Evolutionary conservation across 2,329 filamentous ascomycete genomes (phyloP).

Genomic region (Pyrenophora tritici-repentis): DNA sequence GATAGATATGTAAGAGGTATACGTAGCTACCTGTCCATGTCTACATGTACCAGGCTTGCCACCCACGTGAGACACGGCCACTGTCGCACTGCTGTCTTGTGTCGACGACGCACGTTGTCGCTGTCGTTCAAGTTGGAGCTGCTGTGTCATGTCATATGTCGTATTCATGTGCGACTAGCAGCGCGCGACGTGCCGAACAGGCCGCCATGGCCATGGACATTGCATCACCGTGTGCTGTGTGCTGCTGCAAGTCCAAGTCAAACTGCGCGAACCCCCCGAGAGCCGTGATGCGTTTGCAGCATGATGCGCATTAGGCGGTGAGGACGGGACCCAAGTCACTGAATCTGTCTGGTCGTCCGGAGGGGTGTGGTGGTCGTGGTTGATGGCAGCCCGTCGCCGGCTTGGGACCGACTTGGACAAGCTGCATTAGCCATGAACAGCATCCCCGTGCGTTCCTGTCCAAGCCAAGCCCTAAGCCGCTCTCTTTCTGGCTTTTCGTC

Average conservation of each 20-base stretch:
- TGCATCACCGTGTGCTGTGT: conserved; percentile 28
- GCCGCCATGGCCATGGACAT: conserved; percentile 24
- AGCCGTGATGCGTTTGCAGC: conserved; percentile 22
- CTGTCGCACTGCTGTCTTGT: conserved; percentile 39
- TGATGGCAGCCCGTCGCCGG: conserved; percentile 29
- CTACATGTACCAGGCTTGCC: no score
- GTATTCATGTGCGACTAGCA: conserved; percentile 9
- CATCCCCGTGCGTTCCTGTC: conserved; percentile 41
- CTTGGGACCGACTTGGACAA: conserved; percentile 33
- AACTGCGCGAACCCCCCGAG: no score
- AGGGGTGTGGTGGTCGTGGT: conserved; percentile 28
- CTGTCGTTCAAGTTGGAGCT: conserved; percentile 10
- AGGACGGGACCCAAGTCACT: conserved; percentile 34
- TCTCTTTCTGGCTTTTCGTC: conserved; percentile 17
- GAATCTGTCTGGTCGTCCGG: conserved; percentile 23
- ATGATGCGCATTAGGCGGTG: conserved; percentile 47
- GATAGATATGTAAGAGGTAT: background rate
- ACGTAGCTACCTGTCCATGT: no score
- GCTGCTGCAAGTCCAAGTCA: background rate
- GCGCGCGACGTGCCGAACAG: conserved; percentile 10
- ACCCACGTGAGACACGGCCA: conserved; percentile 37
- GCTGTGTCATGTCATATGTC: conserved; percentile 16
- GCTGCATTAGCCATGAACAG: conserved; percentile 46
- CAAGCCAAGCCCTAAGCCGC: conserved; percentile 26
- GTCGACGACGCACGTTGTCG: conserved; percentile 39